phyloP scores from a whole-genome alignment of 805 yeast species.

The Candida maltosa region DNA sequence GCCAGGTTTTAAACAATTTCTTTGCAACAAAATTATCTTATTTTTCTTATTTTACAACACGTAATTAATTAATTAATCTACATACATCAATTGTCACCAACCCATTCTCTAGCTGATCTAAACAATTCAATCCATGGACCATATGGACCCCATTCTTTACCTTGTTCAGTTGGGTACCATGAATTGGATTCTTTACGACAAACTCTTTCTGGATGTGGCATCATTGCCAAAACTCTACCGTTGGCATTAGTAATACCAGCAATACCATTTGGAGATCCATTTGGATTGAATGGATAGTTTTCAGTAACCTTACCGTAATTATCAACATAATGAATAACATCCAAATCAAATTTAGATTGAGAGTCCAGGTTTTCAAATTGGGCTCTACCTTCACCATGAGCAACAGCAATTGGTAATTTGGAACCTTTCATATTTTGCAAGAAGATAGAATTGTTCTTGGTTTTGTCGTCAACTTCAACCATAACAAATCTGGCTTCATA shows the following conservation, averaged over 20 bases:
- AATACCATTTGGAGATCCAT: conserved; percentile 91
- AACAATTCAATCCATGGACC: conserved; percentile 97
- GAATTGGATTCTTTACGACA: conserved; percentile 85
- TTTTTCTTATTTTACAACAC: too few relatives aligned
- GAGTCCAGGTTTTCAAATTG: conserved; percentile 50
- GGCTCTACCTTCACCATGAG: conserved; percentile 98
- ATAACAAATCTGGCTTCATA: conserved; percentile 93
- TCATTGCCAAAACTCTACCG: conserved; percentile 95
- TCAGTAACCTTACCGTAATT: conserved; percentile 84
- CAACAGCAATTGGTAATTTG: conserved; percentile 91
- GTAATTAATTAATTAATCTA: neutral
- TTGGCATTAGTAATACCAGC: conserved; percentile 87
- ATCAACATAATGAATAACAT: conserved; percentile 79
- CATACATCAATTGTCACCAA: conserved; percentile 37
- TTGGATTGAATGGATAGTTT: conserved; percentile 90
- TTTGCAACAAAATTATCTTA: too few relatives aligned
- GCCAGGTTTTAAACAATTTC: too few relatives aligned
- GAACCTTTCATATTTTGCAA: conserved; percentile 92
- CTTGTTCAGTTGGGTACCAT: conserved; percentile 69
- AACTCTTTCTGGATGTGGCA: conserved; percentile 99
- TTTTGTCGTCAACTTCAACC: conserved; percentile 64
- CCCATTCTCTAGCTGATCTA: conserved; percentile 93
- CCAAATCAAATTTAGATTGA: conserved; percentile 44
- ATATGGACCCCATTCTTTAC: conserved; percentile 68
- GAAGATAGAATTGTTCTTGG: conserved; percentile 61